Percentiles rank a stretch among this genome's conserved stretches.
phyloP scores from a whole-genome alignment of 108 stramenopile species.

The Nannochloropsis granulata region DNA sequence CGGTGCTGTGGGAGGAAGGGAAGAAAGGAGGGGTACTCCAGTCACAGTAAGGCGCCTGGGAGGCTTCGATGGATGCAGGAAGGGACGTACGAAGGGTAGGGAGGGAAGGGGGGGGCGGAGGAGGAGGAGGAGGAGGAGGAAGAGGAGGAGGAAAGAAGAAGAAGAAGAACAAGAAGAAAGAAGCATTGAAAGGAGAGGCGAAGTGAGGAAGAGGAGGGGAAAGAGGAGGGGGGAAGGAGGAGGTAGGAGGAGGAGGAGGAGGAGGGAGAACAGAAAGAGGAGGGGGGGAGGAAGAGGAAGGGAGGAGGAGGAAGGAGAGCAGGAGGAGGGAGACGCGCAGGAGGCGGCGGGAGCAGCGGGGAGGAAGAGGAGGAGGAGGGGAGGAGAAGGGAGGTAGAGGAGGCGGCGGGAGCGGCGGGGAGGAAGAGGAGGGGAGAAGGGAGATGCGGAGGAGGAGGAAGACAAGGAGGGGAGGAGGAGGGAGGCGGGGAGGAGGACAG shows the following conservation, averaged over 20 bases:
- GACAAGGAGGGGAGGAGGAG: background rate
- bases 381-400: background rate
- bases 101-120: background rate
- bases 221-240: background rate
- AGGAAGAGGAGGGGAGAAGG: background rate
- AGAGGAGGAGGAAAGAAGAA: background rate
- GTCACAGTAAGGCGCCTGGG: background rate
- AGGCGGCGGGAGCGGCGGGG: background rate
- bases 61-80: background rate
- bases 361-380: background rate
- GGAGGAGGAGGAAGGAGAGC: background rate
- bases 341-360: background rate
- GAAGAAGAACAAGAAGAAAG: background rate
- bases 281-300: no score
- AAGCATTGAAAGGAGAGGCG: background rate
- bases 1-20: background rate
- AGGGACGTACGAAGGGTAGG: background rate
- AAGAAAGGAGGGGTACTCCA: background rate
- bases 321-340: background rate
- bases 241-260: background rate
- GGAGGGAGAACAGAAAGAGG: background rate
- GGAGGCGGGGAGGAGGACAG: background rate
- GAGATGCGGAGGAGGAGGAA: background rate
- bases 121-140: background rate
- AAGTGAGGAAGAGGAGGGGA: background rate